Conservation (phyloP, 768 basidiomycete species). For the Lenzites betulinus region DNA sequence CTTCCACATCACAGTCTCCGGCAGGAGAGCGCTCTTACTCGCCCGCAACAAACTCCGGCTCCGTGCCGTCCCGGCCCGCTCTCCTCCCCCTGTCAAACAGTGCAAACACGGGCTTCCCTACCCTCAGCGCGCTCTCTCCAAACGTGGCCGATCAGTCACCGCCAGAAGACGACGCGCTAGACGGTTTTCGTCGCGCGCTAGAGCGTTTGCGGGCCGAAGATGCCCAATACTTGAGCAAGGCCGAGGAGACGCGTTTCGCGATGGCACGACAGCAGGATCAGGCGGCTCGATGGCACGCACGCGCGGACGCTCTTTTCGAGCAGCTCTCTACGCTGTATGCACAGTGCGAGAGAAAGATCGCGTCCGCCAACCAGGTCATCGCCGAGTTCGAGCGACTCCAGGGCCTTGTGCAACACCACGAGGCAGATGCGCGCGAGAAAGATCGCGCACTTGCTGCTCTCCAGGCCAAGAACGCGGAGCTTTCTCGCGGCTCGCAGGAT, state of each 20-base stretch:
- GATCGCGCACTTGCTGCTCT: neutral
- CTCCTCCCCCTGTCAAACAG: neutral
- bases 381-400: constrained; percentile 1
- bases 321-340: constrained; percentile 33
- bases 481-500: neutral
- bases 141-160: constrained; percentile 2
- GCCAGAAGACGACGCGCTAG: constrained; percentile 23
- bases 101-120: neutral
- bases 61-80: neutral
- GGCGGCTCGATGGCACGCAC: constrained; percentile 20
- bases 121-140: neutral
- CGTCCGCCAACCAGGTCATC: constrained; percentile 4
- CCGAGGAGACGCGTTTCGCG: constrained; percentile 28
- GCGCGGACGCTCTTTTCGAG: constrained; percentile 33
- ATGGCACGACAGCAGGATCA: constrained; percentile 35
- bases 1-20: neutral
- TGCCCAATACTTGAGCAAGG: constrained; percentile 30
- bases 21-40: neutral
- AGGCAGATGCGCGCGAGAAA: neutral
- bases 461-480: constrained; percentile 1
- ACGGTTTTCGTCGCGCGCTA: constrained; percentile 19
- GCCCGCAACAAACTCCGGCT: neutral
- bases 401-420: neutral
- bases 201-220: constrained; percentile 20
- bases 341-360: constrained; percentile 25